Evolutionary conservation across 768 basidiomycete genomes (phyloP).

Genomic region (Psilocybe subaeruginosa): DNA sequence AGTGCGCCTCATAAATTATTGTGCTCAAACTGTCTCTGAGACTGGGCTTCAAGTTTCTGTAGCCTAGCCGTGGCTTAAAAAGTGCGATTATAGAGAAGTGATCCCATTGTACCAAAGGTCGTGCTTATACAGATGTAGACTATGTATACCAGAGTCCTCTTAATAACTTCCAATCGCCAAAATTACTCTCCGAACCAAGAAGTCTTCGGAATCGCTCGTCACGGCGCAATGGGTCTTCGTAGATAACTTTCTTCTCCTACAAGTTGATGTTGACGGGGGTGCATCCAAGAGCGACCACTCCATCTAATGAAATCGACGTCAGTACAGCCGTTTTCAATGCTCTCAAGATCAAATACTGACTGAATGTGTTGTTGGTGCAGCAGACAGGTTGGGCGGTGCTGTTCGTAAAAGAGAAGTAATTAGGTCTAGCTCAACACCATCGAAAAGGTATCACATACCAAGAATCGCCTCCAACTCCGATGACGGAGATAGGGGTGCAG

Average conservation of each 20-base stretch:
- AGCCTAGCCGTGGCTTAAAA: too few relatives aligned
- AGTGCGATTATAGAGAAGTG: too few relatives aligned
- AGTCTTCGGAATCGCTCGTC: too few relatives aligned
- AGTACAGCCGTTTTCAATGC: not conserved
- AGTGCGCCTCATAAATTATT: too few relatives aligned
- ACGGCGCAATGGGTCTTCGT: too few relatives aligned
- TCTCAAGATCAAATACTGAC: not conserved
- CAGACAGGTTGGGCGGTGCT: slow-evolving; percentile 6
- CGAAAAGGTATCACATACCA: not conserved
- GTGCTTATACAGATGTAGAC: too few relatives aligned
- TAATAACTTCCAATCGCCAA: too few relatives aligned
- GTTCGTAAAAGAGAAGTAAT: not conserved
- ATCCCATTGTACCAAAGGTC: too few relatives aligned
- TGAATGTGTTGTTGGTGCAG: slow-evolving; percentile 5
- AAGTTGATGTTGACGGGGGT: slow-evolving; percentile 7
- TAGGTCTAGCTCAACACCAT: not conserved
- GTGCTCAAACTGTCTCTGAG: too few relatives aligned
- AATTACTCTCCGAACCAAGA: too few relatives aligned
- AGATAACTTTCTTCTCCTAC: not conserved
- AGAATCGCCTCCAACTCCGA: slow-evolving; percentile 2
- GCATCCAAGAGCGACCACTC: slow-evolving; percentile 4
- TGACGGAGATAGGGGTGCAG: slow-evolving; percentile 4
- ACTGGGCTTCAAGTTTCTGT: too few relatives aligned
- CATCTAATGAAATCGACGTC: not conserved
- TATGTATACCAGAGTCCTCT: too few relatives aligned